These are phyloP conservation scores for Xylariales sp. DNA, from an alignment of 2,329 filamentous ascomycete genomes.

Conservation along the genomic window DNA sequence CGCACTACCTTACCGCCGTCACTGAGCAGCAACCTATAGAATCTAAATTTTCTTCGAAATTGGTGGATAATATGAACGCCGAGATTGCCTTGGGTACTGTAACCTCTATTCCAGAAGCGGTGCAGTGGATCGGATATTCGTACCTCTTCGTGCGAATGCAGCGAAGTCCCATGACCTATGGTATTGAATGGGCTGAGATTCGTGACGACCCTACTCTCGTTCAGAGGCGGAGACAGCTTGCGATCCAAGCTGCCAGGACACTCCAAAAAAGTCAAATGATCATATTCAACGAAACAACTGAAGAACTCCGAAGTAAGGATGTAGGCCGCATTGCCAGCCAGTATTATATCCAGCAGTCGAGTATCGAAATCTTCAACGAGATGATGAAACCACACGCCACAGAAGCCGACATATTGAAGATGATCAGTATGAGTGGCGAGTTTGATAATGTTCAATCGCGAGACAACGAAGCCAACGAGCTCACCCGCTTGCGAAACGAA, in stretches of 20 bases:
- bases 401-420: slow-evolving; percentile 88
- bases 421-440: slow-evolving; percentile 97
- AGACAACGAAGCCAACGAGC: slow-evolving; percentile 84
- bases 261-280: slow-evolving; percentile 97
- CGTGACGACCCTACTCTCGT: slow-evolving; percentile 84
- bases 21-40: slow-evolving; percentile 97
- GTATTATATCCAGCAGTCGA: slow-evolving; percentile 91
- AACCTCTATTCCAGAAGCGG: slow-evolving; percentile 87
- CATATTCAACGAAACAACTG: slow-evolving; percentile 92
- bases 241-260: slow-evolving; percentile 82
- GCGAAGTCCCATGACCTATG: slow-evolving; percentile 84
- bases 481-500: slow-evolving; percentile 68
- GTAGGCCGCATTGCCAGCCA: slow-evolving; percentile 96
- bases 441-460: slow-evolving; percentile 95
- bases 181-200: slow-evolving; percentile 91
- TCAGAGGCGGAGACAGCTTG: slow-evolving; percentile 76
- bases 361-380: slow-evolving; percentile 91
- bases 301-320: slow-evolving; percentile 90
- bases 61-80: slow-evolving; percentile 95
- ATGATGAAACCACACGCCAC: slow-evolving; percentile 85
- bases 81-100: slow-evolving; percentile 93
- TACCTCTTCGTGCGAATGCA: slow-evolving; percentile 97
- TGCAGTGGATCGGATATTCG: slow-evolving; percentile 96
- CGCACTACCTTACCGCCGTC: slow-evolving; percentile 87
- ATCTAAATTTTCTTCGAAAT: slow-evolving; percentile 87